These are phyloP conservation scores for Cucurbita pepo DNA, from an alignment of 306 rosid species.

Conservation along the genomic window DNA sequence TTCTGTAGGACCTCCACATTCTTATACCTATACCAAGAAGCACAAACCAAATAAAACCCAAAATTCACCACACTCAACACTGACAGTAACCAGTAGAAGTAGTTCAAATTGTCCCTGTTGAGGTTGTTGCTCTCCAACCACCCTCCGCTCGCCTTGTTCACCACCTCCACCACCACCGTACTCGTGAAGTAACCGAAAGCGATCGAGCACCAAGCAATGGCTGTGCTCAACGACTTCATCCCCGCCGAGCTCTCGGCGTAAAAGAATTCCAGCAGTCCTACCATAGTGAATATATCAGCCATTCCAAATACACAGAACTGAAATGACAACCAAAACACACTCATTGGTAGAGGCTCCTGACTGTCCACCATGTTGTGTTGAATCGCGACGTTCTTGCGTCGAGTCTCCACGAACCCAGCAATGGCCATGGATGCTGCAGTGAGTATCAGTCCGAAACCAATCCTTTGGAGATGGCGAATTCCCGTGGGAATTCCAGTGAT, in stretches of 20 bases:
- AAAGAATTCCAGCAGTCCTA: constrained; percentile 71
- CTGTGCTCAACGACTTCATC: constrained; percentile 31
- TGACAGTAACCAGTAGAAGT: background rate
- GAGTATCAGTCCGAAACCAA: constrained; percentile 58
- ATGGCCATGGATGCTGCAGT: constrained; percentile 52
- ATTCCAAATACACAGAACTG: constrained; percentile 61
- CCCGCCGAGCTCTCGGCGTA: constrained; percentile 61
- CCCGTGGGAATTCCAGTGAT: constrained; percentile 45
- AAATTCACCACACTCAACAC: background rate
- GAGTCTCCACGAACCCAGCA: constrained; percentile 39
- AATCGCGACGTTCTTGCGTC: constrained; percentile 31
- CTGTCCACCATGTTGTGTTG: constrained; percentile 52
- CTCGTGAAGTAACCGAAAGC: constrained; percentile 31
- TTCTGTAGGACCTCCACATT: constrained; percentile 18
- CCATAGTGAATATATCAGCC: constrained; percentile 50
- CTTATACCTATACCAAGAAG: constrained; percentile 21
- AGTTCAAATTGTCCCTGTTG: background rate
- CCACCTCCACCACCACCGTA: constrained; percentile 47
- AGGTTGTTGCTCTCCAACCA: background rate
- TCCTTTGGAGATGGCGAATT: constrained; percentile 64
- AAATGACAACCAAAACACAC: constrained; percentile 53
- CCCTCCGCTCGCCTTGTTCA: constrained; percentile 67
- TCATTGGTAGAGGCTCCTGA: constrained; percentile 47
- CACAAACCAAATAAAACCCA: background rate
- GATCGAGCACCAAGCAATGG: constrained; percentile 26